phyloP scores from a whole-genome alignment of 768 basidiomycete species.

The Lanmaoa rubissima region DNA sequence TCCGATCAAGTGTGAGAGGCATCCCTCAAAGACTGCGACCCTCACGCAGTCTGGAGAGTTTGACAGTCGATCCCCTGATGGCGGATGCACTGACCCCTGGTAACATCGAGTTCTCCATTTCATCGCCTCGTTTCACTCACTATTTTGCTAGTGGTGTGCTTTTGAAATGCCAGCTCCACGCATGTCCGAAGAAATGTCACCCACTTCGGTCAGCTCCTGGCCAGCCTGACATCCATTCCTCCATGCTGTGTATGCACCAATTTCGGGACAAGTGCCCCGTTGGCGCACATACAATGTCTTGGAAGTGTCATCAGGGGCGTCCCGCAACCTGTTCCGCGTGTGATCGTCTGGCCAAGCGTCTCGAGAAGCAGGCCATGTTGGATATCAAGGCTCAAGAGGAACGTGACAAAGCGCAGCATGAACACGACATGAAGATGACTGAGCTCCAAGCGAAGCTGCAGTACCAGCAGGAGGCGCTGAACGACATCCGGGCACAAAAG shows the following conservation, averaged over 20 bases:
- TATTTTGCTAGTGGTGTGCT: conserved; percentile 7
- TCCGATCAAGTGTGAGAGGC: conserved; percentile 57
- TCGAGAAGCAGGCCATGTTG: conserved; percentile 39
- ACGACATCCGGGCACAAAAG: conserved; percentile 43
- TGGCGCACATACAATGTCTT: conserved; percentile 42
- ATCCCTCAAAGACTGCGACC: conserved; percentile 40
- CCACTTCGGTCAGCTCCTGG: conserved; percentile 48
- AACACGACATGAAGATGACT: conserved; percentile 42
- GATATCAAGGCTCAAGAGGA: conserved; percentile 43
- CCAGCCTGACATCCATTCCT: conserved; percentile 17
- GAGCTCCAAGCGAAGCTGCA: conserved; percentile 43
- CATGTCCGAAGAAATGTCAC: conserved; percentile 64
- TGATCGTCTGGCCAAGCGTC: conserved; percentile 39
- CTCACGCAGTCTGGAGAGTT: conserved; percentile 48
- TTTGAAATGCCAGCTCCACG: conserved; percentile 35
- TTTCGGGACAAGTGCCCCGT: conserved; percentile 40
- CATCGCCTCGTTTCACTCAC: neutral
- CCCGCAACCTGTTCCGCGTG: conserved; percentile 46
- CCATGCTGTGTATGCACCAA: conserved; percentile 42
- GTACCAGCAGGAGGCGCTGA: conserved; percentile 26
- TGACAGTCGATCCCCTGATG: conserved; percentile 54
- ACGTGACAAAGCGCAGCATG: conserved; percentile 44
- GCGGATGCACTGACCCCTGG: conserved; percentile 64
- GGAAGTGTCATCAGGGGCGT: conserved; percentile 44
- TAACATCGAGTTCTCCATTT: conserved; percentile 19